phyloP scores from a whole-genome alignment of 768 basidiomycete genomes.

The Mycena crocata region DNA sequence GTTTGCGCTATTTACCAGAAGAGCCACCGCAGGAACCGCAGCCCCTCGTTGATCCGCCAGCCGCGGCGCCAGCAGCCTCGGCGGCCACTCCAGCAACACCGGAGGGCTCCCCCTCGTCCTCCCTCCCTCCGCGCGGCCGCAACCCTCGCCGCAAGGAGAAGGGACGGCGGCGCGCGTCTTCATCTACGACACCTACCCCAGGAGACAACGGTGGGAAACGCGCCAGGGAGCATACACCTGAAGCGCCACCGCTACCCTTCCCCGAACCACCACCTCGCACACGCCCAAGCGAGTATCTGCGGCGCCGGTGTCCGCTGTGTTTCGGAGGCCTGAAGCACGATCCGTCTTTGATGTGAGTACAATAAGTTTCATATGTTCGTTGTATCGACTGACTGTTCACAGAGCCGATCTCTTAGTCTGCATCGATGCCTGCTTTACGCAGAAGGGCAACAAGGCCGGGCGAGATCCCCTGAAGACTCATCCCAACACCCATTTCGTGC shows the following conservation, averaged over 20 bases:
- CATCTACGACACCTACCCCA: not conserved
- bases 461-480: constrained; percentile 8
- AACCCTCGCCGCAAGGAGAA: not conserved
- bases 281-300: constrained; percentile 10
- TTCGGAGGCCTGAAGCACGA: constrained; percentile 7
- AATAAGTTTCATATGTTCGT: too few relatives aligned
- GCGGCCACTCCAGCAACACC: not conserved
- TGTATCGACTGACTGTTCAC: not conserved
- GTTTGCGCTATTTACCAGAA: not conserved
- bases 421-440: constrained; percentile 19
- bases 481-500: constrained; percentile 6
- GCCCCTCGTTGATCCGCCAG: too few relatives aligned
- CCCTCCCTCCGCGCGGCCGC: not conserved
- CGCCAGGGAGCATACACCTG: not conserved
- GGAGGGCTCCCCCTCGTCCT: too few relatives aligned
- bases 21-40: too few relatives aligned
- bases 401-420: constrained; percentile 1
- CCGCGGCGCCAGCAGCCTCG: not conserved
- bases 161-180: not conserved
- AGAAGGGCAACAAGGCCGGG: constrained; percentile 7
- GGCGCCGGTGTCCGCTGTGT: constrained; percentile 10
- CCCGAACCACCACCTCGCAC: not conserved
- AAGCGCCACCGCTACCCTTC: constrained; percentile 2
- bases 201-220: not conserved
- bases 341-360: not conserved